Percentiles rank a stretch among this genome's conserved stretches.
Evolutionary conservation across 2,329 filamentous ascomycete species (phyloP).

Genomic region (Pseudopyrenochaeta lycopersici): DNA sequence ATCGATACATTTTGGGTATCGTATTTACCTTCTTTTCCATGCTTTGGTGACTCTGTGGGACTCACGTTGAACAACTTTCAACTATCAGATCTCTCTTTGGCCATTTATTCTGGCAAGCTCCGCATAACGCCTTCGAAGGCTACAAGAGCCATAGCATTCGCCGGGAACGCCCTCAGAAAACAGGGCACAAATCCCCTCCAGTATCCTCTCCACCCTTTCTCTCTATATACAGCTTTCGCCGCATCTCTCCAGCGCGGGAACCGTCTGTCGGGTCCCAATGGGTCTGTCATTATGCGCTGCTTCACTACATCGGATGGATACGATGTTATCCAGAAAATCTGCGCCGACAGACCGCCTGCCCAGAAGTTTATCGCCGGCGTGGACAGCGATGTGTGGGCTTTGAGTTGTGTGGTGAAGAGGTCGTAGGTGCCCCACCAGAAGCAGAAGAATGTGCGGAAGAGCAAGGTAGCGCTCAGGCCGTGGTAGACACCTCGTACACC

Average conservation of each 20-base stretch:
- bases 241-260: constrained; percentile 84
- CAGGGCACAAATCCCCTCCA: constrained; percentile 94
- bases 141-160: constrained; percentile 91
- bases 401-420: constrained; percentile 75
- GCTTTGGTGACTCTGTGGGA: background rate
- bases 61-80: too few species aligned
- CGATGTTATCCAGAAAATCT: constrained; percentile 92
- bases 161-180: constrained; percentile 91
- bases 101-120: constrained; percentile 41
- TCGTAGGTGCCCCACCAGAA: constrained; percentile 99
- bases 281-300: constrained; percentile 96
- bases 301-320: constrained; percentile 96
- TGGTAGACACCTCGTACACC: constrained; percentile 85
- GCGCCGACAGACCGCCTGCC: constrained; percentile 91
- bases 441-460: constrained; percentile 95
- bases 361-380: constrained; percentile 92
- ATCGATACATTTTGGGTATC: background rate
- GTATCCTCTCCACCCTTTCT: constrained; percentile 80
- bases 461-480: constrained; percentile 81
- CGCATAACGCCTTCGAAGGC: constrained; percentile 95
- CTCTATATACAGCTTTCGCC: constrained; percentile 76
- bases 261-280: constrained; percentile 69
- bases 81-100: background rate
- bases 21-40: background rate
- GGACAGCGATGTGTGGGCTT: constrained; percentile 73